These are phyloP conservation scores for Pseudogymnoascus sp. DNA, from an alignment of 2,329 filamentous ascomycete species.

Conservation along the genomic window DNA sequence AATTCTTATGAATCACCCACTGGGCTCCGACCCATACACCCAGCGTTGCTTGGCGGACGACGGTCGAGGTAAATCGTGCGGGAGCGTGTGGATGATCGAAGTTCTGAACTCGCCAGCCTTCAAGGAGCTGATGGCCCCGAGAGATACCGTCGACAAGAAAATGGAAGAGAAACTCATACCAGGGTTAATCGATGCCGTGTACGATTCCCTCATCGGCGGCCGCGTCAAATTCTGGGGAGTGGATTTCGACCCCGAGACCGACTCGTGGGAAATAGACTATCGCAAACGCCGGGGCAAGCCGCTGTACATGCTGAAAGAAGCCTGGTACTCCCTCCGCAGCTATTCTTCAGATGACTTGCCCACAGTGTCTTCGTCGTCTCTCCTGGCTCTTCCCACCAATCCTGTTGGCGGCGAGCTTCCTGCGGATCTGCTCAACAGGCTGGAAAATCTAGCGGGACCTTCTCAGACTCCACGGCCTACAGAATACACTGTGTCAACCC, in stretches of 20 bases:
- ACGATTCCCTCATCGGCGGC: not conserved
- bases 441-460: not conserved
- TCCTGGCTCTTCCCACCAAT: not conserved
- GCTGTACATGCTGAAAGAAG: not conserved
- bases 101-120: not conserved
- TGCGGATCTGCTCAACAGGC: not conserved
- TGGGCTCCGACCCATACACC: not conserved
- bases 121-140: not conserved
- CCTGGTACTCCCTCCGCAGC: not conserved
- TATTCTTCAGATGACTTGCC: not conserved
- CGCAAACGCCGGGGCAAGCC: not conserved
- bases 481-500: not conserved
- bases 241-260: not conserved
- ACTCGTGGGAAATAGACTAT: not conserved
- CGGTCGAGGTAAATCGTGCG: not conserved
- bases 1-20: not conserved
- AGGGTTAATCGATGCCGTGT: not conserved
- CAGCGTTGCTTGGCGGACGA: not conserved
- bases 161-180: not conserved
- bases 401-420: not conserved
- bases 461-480: not conserved
- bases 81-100: not conserved
- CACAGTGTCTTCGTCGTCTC: not conserved
- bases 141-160: not conserved
- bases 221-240: not conserved